Evolutionary conservation across 176 grass and related monocot species (phyloP), one percentile per base, ranked within the genome.

Genomic region (Juncus inflexus): DNA sequence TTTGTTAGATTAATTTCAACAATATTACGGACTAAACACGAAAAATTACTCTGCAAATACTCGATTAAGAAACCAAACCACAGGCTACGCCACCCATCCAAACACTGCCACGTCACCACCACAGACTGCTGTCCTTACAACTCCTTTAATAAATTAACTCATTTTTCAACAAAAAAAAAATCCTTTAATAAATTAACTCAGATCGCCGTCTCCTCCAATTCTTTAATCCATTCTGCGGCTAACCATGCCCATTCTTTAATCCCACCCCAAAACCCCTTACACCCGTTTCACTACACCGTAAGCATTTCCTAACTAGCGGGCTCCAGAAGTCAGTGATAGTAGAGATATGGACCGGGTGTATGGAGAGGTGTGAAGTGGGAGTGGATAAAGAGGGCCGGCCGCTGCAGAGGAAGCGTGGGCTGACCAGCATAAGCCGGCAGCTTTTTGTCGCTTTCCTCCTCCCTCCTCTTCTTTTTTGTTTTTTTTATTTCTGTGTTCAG

Each of bases 391-490:
- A 70, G 12, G 10, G 53, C 7, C 38, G 67, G 67, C 67, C 67
- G 35, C 67, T 59, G 67, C 50, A 42, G 67, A 71, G 67, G 67
- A 71, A 71, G 67, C 67, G 67, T 58, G 52, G n/a, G 14, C 36
- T 70, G 67, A 59, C 67, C 52, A 70, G 36, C 67, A 70, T 19
- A 42, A 70, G 67, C 67, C 67, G 52, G 67, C 67, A 70, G 45
- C 13, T 37, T 58, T 58, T 70, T 58, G 47, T 70, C 53, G 7
- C 56, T 56, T 70, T 52, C 64, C 49, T 4, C 63, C 9, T 41
- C 15, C 28, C 19, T 5, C 36, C 37, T 50, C 50, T 67, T 52
- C 7, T 52, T 40, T 51, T 55, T 45, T 14, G 0, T 66, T 67
- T 50, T 67, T 67, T 67, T 16, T 52, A 35, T 50, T 7, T 14